phyloP scores from a whole-genome alignment of 1,139 yeast species.

The Candida pseudoviswanathii region DNA sequence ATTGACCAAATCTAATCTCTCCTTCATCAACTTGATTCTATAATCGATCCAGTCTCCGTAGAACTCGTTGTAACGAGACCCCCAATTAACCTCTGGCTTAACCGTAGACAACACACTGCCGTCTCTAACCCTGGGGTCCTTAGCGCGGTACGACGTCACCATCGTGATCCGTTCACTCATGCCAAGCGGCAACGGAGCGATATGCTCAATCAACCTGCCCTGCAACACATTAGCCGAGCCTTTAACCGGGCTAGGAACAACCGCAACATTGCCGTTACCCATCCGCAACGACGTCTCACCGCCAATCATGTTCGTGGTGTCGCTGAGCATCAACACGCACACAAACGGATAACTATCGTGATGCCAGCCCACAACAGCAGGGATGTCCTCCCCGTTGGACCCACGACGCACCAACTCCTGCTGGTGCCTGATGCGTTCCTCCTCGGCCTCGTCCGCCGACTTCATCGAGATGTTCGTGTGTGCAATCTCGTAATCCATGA shows the following conservation, averaged over 20 bases:
- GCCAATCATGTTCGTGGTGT: conserved; percentile 57
- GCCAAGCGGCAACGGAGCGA: conserved; percentile 59
- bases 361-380: conserved; percentile 63
- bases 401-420: conserved; percentile 17
- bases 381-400: conserved; percentile 34
- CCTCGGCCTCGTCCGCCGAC: conserved; percentile 22
- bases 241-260: conserved; percentile 53
- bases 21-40: conserved; percentile 40
- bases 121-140: conserved; percentile 28
- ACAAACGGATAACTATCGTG: conserved; percentile 61
- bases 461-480: conserved; percentile 51
- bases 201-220: conserved; percentile 55
- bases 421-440: conserved; percentile 17
- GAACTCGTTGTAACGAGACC: conserved; percentile 35
- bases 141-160: conserved; percentile 44
- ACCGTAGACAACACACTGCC: conserved; percentile 36
- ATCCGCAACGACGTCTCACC: conserved; percentile 59
- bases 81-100: conserved; percentile 41
- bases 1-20: conserved; percentile 36
- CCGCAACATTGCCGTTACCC: conserved; percentile 42
- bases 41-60: conserved; percentile 44
- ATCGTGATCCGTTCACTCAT: conserved; percentile 56
- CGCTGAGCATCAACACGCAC: conserved; percentile 63
- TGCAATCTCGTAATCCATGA: conserved; percentile 58
- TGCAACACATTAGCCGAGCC: conserved; percentile 61